Evolutionary conservation across 176 grass and related monocot genomes (phyloP).

Genomic region (Zizania latifolia): DNA sequence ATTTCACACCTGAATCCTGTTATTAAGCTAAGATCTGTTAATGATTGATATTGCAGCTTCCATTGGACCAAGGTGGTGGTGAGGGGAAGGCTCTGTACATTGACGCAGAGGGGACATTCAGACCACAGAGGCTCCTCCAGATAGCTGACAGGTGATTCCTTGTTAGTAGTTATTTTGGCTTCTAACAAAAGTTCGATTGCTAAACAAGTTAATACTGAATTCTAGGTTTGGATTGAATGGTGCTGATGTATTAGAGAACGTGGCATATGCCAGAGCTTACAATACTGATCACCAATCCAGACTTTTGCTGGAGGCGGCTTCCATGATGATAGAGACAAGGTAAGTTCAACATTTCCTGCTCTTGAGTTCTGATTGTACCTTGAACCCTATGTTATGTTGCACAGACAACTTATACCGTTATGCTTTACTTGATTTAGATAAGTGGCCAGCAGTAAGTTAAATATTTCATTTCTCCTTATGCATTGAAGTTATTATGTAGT

Average conservation of each 20-base stretch:
- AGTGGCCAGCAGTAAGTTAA: background rate
- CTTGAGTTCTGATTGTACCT: background rate
- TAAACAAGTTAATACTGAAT: constrained; percentile 17
- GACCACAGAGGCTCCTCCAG: constrained; percentile 87
- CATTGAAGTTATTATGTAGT: too few species aligned
- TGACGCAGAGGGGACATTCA: constrained; percentile 92
- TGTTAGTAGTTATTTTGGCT: constrained; percentile 2
- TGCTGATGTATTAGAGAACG: constrained; percentile 90
- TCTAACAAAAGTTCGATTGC: background rate
- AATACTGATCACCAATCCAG: constrained; percentile 93
- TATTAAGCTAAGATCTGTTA: background rate
- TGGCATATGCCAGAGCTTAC: constrained; percentile 94
- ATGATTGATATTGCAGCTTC: constrained; percentile 56
- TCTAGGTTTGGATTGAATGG: constrained; percentile 86
- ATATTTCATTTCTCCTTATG: too few species aligned
- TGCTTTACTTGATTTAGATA: background rate
- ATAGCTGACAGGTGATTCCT: constrained; percentile 79
- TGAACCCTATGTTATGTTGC: background rate
- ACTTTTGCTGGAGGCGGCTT: constrained; percentile 86
- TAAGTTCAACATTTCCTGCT: constrained; percentile 27
- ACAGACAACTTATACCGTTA: background rate
- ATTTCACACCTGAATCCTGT: background rate
- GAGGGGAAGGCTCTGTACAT: constrained; percentile 97
- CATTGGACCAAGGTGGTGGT: constrained; percentile 92
- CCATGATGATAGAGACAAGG: constrained; percentile 99